A percentile compares a stretch with the other conserved stretches of the same genome.
phyloP scores from a whole-genome alignment of 768 basidiomycete species.

The Suillus brevipes region DNA sequence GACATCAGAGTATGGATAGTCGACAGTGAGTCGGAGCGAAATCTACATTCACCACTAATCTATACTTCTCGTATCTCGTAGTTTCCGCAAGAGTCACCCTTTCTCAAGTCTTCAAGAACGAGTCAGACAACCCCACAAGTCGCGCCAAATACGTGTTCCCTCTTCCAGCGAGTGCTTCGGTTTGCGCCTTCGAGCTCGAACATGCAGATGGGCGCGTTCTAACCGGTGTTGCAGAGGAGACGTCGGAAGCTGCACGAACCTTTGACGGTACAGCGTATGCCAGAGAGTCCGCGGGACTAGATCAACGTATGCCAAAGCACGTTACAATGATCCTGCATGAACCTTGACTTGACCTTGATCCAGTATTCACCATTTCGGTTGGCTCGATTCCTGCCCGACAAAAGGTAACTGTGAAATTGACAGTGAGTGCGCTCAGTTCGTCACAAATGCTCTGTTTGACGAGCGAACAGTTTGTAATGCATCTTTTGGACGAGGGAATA shows the following conservation, averaged over 20 bases:
- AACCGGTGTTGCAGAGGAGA: constrained; percentile 49
- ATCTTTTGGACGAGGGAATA: constrained; percentile 50
- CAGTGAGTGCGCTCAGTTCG: constrained; percentile 34
- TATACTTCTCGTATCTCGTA: constrained; percentile 15
- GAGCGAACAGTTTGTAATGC: constrained; percentile 47
- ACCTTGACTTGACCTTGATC: background rate
- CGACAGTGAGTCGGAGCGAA: constrained; percentile 35
- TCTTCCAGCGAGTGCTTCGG: constrained; percentile 51
- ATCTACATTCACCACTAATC: constrained; percentile 1
- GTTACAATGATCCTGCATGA: background rate
- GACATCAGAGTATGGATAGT: constrained; percentile 41
- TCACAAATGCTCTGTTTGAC: background rate
- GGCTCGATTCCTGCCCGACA: constrained; percentile 49
- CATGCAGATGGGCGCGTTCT: constrained; percentile 44
- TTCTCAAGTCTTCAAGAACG: constrained; percentile 43
- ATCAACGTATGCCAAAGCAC: constrained; percentile 42
- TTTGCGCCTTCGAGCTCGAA: constrained; percentile 54
- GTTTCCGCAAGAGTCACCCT: constrained; percentile 47
- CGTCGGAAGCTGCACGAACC: constrained; percentile 38
- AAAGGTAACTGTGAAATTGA: constrained; percentile 41
- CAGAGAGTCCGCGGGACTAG: constrained; percentile 43
- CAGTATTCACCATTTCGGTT: constrained; percentile 60
- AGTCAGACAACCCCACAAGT: constrained; percentile 36
- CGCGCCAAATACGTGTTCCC: constrained; percentile 59
- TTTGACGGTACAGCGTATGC: constrained; percentile 39